These are phyloP conservation scores for Obba rivulosa DNA, from an alignment of 768 basidiomycete species.

Conservation along the genomic window DNA sequence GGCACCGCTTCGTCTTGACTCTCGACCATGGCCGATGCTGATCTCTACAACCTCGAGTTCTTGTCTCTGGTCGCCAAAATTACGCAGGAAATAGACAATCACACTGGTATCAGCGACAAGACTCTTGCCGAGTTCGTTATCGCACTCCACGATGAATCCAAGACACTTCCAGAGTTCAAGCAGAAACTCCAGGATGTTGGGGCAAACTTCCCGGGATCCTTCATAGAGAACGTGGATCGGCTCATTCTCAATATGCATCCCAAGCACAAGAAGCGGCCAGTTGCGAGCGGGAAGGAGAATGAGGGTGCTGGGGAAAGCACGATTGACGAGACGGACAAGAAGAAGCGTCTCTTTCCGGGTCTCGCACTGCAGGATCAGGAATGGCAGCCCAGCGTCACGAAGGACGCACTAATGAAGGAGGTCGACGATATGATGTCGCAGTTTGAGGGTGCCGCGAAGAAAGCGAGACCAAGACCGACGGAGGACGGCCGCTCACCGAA, in stretches of 20 bases:
- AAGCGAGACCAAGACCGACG: constrained; percentile 38
- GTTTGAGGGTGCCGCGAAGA: constrained; percentile 64
- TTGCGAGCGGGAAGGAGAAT: constrained; percentile 25
- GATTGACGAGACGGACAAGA: constrained; percentile 63
- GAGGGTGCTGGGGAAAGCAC: constrained; percentile 27
- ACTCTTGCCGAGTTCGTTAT: constrained; percentile 95
- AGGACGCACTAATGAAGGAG: constrained; percentile 84
- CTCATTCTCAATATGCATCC: constrained; percentile 93
- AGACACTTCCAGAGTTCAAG: constrained; percentile 78
- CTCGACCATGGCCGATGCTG: constrained; percentile 54
- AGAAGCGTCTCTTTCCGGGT: constrained; percentile 86
- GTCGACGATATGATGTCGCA: constrained; percentile 86
- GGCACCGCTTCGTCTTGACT: not conserved
- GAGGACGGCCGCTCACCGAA: constrained; percentile 45
- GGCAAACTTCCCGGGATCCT: constrained; percentile 84
- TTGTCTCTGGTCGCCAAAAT: constrained; percentile 90
- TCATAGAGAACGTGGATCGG: constrained; percentile 90
- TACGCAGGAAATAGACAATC: constrained; percentile 88
- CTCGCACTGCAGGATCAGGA: constrained; percentile 78
- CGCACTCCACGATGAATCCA: constrained; percentile 78
- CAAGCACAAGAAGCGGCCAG: constrained; percentile 73
- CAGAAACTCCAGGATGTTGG: constrained; percentile 68
- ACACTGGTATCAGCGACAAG: constrained; percentile 82
- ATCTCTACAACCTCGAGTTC: constrained; percentile 89
- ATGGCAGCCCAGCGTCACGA: constrained; percentile 49